These are phyloP conservation scores for Scenedesmus sp. DNA, from an alignment of 163 green algal genomes.

Conservation along the genomic window DNA sequence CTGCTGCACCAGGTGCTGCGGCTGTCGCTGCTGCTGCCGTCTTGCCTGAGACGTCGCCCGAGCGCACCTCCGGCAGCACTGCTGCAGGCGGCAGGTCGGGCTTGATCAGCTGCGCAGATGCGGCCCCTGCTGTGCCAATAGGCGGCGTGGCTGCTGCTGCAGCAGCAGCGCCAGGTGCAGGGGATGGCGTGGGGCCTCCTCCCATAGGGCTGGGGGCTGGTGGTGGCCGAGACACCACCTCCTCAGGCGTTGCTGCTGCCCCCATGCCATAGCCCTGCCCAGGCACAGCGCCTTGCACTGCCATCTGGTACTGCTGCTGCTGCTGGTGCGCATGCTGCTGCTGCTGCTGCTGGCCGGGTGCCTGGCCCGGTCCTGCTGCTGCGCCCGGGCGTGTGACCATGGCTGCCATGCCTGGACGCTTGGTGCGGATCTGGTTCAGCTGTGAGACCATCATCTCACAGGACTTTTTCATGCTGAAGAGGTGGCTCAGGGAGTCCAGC, in stretches of 20 bases:
- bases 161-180: conserved; percentile 2
- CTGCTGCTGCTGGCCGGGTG: neutral
- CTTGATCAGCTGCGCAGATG: conserved; percentile 35
- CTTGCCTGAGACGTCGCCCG: neutral
- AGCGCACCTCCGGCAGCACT: conserved; percentile 30
- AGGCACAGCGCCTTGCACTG: neutral
- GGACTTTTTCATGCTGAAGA: neutral
- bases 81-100: conserved; percentile 42
- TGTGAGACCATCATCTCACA: conserved; percentile 34
- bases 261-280: neutral
- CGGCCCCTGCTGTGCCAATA: conserved; percentile 1
- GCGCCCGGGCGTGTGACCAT: too few species aligned
- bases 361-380: conserved; percentile 21
- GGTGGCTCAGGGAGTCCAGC: conserved; percentile 3
- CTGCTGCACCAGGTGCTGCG: neutral
- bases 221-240: conserved; percentile 25
- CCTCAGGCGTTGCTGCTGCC: neutral
- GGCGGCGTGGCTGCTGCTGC: conserved; percentile 34
- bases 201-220: conserved; percentile 28
- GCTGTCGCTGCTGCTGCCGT: conserved; percentile 4
- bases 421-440: conserved; percentile 7
- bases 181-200: conserved; percentile 9
- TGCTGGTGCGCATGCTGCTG: neutral
- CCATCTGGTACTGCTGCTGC: neutral
- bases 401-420: conserved; percentile 2